These are phyloP conservation scores for Ustilago esculenta DNA, from an alignment of 1,284 basidiomycete genomes.

Conservation along the genomic window DNA sequence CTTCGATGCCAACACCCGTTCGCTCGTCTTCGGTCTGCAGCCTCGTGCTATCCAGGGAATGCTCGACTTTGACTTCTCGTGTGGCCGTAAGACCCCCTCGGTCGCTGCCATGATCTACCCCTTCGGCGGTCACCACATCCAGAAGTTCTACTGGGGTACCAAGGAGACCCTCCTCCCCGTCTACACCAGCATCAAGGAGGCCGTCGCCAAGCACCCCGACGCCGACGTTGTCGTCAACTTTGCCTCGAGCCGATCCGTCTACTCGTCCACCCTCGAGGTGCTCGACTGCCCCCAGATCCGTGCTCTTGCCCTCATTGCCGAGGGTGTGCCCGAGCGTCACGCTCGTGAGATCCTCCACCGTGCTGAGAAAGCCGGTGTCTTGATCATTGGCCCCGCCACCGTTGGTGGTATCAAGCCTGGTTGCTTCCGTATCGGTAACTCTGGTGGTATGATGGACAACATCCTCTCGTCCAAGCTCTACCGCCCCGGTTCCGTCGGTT, in stretches of 20 bases:
- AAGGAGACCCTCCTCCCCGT: slow-evolving; percentile 98
- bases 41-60: slow-evolving; percentile 99
- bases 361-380: slow-evolving; percentile 84
- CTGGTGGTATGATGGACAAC: slow-evolving; percentile 99
- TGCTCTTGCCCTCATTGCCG: slow-evolving; percentile 92
- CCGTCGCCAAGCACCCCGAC: slow-evolving; percentile 92
- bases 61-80: slow-evolving; percentile 99
- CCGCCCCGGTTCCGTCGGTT: slow-evolving; percentile 95
- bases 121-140: slow-evolving; percentile 99
- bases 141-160: slow-evolving; percentile 99
- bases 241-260: slow-evolving; percentile 91
- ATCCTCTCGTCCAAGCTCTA: slow-evolving; percentile 98
- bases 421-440: slow-evolving; percentile 99
- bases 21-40: slow-evolving; percentile 97
- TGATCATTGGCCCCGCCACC: slow-evolving; percentile 97
- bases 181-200: slow-evolving; percentile 92
- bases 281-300: slow-evolving; percentile 77
- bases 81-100: slow-evolving; percentile 89
- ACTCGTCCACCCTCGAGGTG: slow-evolving; percentile 91
- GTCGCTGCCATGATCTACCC: slow-evolving; percentile 99
- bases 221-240: slow-evolving; percentile 99
- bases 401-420: slow-evolving; percentile 99
- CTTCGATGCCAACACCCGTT: slow-evolving; percentile 87
- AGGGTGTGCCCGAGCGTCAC: slow-evolving; percentile 98
- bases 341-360: slow-evolving; percentile 93